phyloP scores from a whole-genome alignment of 371 early-diverging fungal genomes.

The Mortierella sp. region DNA sequence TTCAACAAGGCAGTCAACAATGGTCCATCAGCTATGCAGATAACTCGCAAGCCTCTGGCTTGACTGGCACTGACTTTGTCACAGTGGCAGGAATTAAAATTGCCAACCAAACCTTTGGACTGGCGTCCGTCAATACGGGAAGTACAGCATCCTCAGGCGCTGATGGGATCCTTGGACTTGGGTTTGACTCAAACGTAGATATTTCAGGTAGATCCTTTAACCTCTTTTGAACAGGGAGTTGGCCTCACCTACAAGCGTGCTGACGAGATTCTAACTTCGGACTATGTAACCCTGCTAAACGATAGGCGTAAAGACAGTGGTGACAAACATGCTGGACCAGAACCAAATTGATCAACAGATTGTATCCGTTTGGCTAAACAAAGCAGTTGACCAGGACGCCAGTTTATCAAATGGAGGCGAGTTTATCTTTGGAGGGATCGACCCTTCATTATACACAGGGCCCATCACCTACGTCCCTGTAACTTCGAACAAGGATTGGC shows the following conservation, averaged over 20 bases:
- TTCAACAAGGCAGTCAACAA: conserved; percentile 9
- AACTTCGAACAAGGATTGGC: conserved; percentile 44
- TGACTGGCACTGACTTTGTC: conserved; percentile 34
- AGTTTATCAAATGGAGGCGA: conserved; percentile 37
- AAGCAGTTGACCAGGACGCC: conserved; percentile 39
- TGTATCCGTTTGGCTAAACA: conserved; percentile 54
- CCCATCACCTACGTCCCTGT: conserved; percentile 41
- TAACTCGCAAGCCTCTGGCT: conserved; percentile 28
- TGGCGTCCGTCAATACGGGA: conserved; percentile 37
- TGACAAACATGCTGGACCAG: conserved; percentile 43
- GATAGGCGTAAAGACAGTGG: conserved; percentile 24
- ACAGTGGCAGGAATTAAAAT: conserved; percentile 45
- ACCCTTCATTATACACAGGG: conserved; percentile 29
- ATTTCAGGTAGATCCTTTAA: conserved; percentile 20
- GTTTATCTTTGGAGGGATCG: conserved; percentile 53
- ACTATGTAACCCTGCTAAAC: not conserved
- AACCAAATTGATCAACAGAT: conserved; percentile 36
- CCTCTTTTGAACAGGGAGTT: no score
- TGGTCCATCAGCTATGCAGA: conserved; percentile 52
- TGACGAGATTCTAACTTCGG: no score
- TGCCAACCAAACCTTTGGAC: conserved; percentile 36
- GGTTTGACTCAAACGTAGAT: conserved; percentile 42
- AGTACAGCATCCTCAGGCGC: conserved; percentile 24
- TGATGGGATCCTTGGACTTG: conserved; percentile 52
- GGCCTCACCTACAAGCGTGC: no score